Evolutionary conservation across 148 eudicot species (phyloP).

Genomic region (Vaccinium myrtillus): DNA sequence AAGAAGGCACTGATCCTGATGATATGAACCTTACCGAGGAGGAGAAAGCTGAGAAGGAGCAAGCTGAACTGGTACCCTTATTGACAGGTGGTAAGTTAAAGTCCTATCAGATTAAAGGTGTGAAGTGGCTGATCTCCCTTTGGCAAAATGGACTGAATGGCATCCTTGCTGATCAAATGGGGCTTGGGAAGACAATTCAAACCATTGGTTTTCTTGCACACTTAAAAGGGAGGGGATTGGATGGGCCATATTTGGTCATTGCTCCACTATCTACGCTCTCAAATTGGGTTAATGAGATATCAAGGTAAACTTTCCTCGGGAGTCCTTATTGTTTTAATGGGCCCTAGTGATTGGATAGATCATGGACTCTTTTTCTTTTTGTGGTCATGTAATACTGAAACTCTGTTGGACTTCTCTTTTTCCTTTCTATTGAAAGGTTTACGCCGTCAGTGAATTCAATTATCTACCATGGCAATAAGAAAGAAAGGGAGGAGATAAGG

Average conservation of each 20-base stretch:
- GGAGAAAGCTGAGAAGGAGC: conserved; percentile 75
- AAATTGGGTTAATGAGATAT: conserved; percentile 87
- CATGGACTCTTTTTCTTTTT: neutral
- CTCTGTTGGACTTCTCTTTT: neutral
- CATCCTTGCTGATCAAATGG: conserved; percentile 99
- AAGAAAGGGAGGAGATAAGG: conserved; percentile 57
- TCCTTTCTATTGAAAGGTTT: conserved; percentile 50
- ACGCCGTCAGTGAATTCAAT: conserved; percentile 73
- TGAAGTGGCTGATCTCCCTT: conserved; percentile 92
- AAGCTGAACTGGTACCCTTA: conserved; percentile 75
- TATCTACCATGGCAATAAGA: conserved; percentile 78
- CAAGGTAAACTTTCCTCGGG: conserved; percentile 40
- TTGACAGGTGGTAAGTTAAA: conserved; percentile 93
- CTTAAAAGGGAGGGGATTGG: conserved; percentile 84
- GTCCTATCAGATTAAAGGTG: conserved; percentile 87
- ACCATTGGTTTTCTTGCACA: conserved; percentile 92
- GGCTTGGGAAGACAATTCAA: conserved; percentile 98
- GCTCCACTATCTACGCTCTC: conserved; percentile 98
- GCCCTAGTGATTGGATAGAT: neutral
- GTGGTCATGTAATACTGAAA: neutral
- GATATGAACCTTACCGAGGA: conserved; percentile 69
- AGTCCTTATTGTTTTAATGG: neutral
- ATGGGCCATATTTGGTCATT: conserved; percentile 93
- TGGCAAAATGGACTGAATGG: conserved; percentile 99
- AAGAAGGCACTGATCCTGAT: conserved; percentile 56